Base-by-base conservation (phyloP, 306 rosid genomes). In the Casuarina cunninghamiana region DNA sequence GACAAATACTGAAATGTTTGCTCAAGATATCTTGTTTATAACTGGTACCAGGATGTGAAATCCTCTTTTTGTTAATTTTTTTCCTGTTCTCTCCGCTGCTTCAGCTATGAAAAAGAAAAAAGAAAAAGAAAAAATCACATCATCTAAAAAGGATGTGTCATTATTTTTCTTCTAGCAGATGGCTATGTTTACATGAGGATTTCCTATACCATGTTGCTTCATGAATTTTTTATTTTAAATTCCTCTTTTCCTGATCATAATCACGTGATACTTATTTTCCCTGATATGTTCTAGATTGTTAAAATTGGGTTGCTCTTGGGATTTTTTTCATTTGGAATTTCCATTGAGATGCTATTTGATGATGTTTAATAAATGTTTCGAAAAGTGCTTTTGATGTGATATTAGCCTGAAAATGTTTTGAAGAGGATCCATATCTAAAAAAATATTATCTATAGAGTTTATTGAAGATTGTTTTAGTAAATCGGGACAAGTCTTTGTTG, bases 141-240 rank as follows among this genome's bases (percentile, higher is more conserved):
- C 3, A 58, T 67, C 68, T 41, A 61, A 69, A 75, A 50, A 60
- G 75, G 74, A 13, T 26, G 3, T 13, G 15, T 10, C 41, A 16
- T 15, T 65, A 43, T 50, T 65, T n/a, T 58, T 10, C 65, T 58
- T 58, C 65, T 58, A 58, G 65, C 60, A 6, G 58, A 66, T 80
- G 51, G 41, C 70, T 42, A 15, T 75, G 50, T 55, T 76, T 58
- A 49, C 53, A 67, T 16, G 35, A 63, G 3, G 53, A 48, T 21
- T 9, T 7, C n/a, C 15, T 82, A 74, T 55, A 68, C 17, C 71
- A 51, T 74, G 69, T 77, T 72, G 45, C 58, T 75, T 70, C 60
- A 15, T 45, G 55, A 73, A 35, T 53, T 42, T 50, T 55, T 65
- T 72, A 75, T 72, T 51, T 72, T n/a, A 51, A 50, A 3, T 21